phyloP scores from a whole-genome alignment of 495 filamentous ascomycete species.

The Sordaria brevicollis region DNA sequence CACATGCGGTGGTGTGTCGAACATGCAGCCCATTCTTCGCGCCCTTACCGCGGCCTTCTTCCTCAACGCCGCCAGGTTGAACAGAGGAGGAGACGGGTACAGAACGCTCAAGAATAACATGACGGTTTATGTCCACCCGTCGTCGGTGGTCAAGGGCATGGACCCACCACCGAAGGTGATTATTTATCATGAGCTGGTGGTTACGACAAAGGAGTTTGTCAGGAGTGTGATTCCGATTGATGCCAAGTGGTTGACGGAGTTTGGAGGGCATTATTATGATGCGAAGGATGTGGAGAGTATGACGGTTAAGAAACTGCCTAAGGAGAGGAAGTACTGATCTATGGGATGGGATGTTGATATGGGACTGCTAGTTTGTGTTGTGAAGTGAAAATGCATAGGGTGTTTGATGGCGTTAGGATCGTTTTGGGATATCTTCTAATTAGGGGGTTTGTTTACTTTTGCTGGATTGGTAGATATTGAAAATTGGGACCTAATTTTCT shows the following conservation, averaged over 20 bases:
- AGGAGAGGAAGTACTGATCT: constrained; percentile 18
- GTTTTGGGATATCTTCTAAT: neutral
- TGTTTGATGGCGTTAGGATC: neutral
- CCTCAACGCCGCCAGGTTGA: constrained; percentile 80
- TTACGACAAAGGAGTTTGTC: constrained; percentile 94
- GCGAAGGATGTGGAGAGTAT: constrained; percentile 81
- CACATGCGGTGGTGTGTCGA: constrained; percentile 59
- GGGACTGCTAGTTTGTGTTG: neutral
- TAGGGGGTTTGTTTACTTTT: neutral
- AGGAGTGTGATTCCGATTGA: constrained; percentile 76
- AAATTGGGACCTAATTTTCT: neutral
- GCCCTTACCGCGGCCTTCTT: constrained; percentile 91
- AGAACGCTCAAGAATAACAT: constrained; percentile 89
- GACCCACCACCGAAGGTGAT: constrained; percentile 74
- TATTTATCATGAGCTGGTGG: constrained; percentile 83
- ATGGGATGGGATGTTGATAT: neutral
- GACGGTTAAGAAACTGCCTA: constrained; percentile 57
- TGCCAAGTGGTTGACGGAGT: constrained; percentile 78
- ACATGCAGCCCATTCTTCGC: constrained; percentile 70
- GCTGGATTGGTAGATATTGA: neutral
- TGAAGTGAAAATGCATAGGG: neutral
- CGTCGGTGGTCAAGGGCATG: constrained; percentile 65
- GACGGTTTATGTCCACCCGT: constrained; percentile 85
- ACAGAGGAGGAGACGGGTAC: constrained; percentile 80
- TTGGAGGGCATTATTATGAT: constrained; percentile 93